Base-by-base conservation (phyloP, 1,284 basidiomycete genomes). In the Ustilago sp. region DNA sequence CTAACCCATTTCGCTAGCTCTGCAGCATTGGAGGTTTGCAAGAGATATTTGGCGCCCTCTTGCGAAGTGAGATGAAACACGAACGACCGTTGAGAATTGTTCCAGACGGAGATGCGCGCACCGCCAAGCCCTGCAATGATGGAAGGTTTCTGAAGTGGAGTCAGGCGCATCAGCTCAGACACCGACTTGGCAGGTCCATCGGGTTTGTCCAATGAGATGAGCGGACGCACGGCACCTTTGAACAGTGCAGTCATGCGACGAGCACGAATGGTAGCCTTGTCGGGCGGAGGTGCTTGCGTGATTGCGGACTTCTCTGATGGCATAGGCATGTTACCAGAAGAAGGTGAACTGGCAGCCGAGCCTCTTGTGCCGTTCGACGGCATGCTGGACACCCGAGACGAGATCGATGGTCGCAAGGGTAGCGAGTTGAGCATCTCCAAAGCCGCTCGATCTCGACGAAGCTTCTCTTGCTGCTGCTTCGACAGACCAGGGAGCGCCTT, bases 191-290 rank as follows among this genome's bases (percentile, higher is more conserved):
- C 58, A 3, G 67, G 68, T 35, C 63, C 51, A 17, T 81, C 74
- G 2, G 63, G 64, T 73, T 77, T 77, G 45, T 82, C 77, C 31
- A 70, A 34, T 2, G 68, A 63, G 38, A 82, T 80, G 52, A 81
- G 70, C 35, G 80, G 80, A 15, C 82, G 73, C 0, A 83, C 77
- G 12, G 81, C 81, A 17, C 80, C 80, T 13, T 82, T 77, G 80
- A 83, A 83, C n/a, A 84, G 70, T 23, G 82, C 81, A 1, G 82
- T 84, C 81, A 84, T 81, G 17, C 82, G 76, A n/a, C 81, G 69
- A 8, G 81, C 67, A 32, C 76, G 69, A 38, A 78, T 74, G 8
- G 76, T 74, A 2, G 72, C 61, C 48, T 78, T 78, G 48, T 78
- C 76, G 2, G 70, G 71, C 23, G 66, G 67, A 36, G 70, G 55